Evolutionary conservation across 2,329 filamentous ascomycete genomes (phyloP).

Genomic region (Lasiodiplodia sp.): DNA sequence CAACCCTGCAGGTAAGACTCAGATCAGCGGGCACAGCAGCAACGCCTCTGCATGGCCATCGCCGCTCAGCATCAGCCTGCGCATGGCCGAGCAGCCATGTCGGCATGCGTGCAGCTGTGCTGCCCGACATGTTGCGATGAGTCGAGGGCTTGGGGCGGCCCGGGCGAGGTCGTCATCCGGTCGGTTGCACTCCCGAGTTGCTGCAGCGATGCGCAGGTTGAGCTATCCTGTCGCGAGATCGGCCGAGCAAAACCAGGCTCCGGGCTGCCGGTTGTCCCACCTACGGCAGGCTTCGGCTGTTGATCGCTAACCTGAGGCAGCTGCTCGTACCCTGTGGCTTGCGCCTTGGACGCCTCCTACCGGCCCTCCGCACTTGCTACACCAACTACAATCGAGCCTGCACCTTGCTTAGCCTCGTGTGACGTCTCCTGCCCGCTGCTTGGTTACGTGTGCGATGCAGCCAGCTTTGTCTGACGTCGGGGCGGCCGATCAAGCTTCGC

Average conservation of each 20-base stretch:
- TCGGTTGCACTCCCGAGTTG: background rate
- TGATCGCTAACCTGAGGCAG: background rate
- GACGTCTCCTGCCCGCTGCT: background rate
- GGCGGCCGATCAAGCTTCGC: background rate
- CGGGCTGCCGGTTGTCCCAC: background rate
- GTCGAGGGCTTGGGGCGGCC: background rate
- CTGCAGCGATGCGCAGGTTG: background rate
- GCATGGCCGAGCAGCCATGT: background rate
- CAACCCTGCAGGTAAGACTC: constrained; percentile 24
- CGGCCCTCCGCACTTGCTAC: constrained; percentile 18
- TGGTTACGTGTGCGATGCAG: background rate
- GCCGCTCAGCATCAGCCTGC: background rate
- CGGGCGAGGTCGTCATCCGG: background rate
- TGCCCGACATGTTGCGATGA: background rate
- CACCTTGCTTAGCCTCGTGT: background rate
- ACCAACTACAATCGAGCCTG: background rate
- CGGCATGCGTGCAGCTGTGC: background rate
- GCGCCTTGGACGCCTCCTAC: constrained; percentile 14
- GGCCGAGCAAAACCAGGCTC: constrained; percentile 18
- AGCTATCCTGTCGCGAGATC: background rate
- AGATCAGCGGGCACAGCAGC: constrained; percentile 23
- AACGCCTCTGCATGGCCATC: constrained; percentile 20
- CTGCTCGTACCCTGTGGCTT: background rate
- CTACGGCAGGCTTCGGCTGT: background rate
- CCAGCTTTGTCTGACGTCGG: constrained; percentile 12